These are phyloP conservation scores for Plasmopara viticola DNA, from an alignment of 352 stramenopile species.

Conservation along the genomic window DNA sequence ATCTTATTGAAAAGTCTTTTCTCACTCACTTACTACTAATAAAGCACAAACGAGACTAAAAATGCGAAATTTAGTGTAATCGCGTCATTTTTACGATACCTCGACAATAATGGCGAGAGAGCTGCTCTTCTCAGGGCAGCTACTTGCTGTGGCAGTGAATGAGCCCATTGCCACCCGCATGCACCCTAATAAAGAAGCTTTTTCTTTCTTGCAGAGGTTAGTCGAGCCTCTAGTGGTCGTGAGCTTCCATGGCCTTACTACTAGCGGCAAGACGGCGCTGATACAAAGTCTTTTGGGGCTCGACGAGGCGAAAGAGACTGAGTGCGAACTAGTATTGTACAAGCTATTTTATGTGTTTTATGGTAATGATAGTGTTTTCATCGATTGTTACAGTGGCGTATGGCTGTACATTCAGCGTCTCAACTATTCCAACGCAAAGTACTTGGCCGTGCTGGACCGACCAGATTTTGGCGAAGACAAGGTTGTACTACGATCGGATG, in stretches of 20 bases:
- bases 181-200: conserved; percentile 64
- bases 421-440: conserved; percentile 63
- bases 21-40: too few relatives aligned
- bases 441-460: conserved; percentile 60
- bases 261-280: conserved; percentile 46
- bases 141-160: conserved; percentile 47
- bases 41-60: too few relatives aligned
- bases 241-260: conserved; percentile 55
- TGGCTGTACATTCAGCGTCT: conserved; percentile 70
- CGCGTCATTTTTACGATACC: not conserved
- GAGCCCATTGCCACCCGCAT: conserved; percentile 31
- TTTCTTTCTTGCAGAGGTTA: conserved; percentile 68
- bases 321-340: conserved; percentile 12
- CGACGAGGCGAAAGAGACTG: conserved; percentile 8
- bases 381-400: conserved; percentile 23
- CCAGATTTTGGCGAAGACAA: conserved; percentile 33
- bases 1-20: conserved; percentile 13
- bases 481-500: conserved; percentile 16
- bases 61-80: not conserved
- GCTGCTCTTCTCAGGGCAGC: conserved; percentile 56
- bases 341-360: not conserved
- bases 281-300: conserved; percentile 36
- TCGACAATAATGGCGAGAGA: conserved; percentile 14
- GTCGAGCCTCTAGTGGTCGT: conserved; percentile 60
- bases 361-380: not conserved